Base-by-base conservation (phyloP, 2,329 filamentous ascomycete genomes). In the Teratosphaeria nubilosa region DNA sequence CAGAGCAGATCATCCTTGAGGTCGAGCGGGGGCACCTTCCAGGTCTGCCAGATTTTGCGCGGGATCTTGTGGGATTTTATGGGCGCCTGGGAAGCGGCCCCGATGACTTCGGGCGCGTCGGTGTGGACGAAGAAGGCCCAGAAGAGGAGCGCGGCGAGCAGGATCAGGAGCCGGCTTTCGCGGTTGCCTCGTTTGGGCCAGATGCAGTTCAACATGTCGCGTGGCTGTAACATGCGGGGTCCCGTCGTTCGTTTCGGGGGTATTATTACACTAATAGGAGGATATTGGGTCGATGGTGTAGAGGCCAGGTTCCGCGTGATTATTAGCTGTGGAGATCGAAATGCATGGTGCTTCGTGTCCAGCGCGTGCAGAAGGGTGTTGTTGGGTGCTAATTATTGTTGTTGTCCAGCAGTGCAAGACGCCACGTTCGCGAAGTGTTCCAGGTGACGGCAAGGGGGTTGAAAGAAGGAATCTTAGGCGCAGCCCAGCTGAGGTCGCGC, bases 41-140 rank as follows among this genome's bases (percentile, higher is more conserved):
- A 62, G 54, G 58, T 59, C 50, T 62, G 60, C 60, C 60, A 62
- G 50, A 62, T 59, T 24, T 59, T 58, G 10, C 53, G 56, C 24
- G 60, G 58, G 16, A 60, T 53, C 24, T 22, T 22, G 41, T 48
- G 22, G 16, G 41, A 22, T 16, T 48, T 48, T 6, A 48, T 11
- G 9, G 41, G 41, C 7, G 41, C 20, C 41, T 48, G 41, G 9
- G 41, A 48, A 1, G 41, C 41, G 16, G 20, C 16, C 9, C 41
- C 41, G n/a, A 48, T 24, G 41, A 48, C 41, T 20, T 16, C 3
- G 16, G 41, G n/a, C 9, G 22, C 41, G 16, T 48, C 41, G n/a
- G n/a, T 22, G 41, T 20, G 41, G n/a, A 48, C 22, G 20, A 48
- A 48, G 20, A 48, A 48, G 9, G 41, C 41, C 41, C 41, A 48